A percentile compares a stretch with the other conserved stretches of the same genome.
Conservation (phyloP, 140 eudicot species). For the Stevia rebaudiana region DNA sequence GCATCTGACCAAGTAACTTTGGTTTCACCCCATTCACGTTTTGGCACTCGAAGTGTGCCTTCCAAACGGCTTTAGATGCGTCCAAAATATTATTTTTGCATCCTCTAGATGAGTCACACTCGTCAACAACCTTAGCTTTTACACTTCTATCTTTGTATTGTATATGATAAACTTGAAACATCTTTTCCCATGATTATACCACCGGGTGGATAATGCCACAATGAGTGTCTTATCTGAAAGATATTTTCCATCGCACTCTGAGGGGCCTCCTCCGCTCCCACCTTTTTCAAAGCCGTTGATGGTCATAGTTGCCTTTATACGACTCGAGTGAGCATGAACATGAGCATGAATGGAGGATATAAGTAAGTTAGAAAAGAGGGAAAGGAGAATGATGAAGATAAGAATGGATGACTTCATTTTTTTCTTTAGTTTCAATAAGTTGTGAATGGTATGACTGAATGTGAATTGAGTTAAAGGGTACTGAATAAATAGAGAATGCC, state of each 20-base stretch:
- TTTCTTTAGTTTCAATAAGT: background rate
- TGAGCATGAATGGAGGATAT: background rate
- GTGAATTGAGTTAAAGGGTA: no score
- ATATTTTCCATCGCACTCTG: conserved; percentile 53
- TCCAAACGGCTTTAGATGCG: conserved; percentile 60
- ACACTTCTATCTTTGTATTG: conserved; percentile 40
- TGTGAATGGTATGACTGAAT: no score
- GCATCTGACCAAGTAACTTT: conserved; percentile 54
- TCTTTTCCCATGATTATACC: conserved; percentile 43
- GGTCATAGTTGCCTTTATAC: conserved; percentile 17
- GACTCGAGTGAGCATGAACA: background rate
- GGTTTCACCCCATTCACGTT: conserved; percentile 44
- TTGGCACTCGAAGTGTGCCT: conserved; percentile 44
- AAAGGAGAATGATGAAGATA: conserved; percentile 6
- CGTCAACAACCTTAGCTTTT: conserved; percentile 60
- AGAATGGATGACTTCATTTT: conserved; percentile 8
- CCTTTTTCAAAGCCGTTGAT: conserved; percentile 34
- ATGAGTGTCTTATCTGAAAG: conserved; percentile 44
- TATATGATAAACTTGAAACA: conserved; percentile 40
- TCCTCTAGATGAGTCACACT: conserved; percentile 55
- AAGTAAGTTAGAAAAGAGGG: background rate
- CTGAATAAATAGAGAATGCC: no score
- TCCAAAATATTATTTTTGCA: conserved; percentile 57
- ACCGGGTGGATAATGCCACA: conserved; percentile 54
- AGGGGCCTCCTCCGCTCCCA: conserved; percentile 40